A percentile compares a stretch with the other conserved stretches of the same genome.
Conservation (phyloP, 257 asterid species). For the Catharanthus roseus region DNA sequence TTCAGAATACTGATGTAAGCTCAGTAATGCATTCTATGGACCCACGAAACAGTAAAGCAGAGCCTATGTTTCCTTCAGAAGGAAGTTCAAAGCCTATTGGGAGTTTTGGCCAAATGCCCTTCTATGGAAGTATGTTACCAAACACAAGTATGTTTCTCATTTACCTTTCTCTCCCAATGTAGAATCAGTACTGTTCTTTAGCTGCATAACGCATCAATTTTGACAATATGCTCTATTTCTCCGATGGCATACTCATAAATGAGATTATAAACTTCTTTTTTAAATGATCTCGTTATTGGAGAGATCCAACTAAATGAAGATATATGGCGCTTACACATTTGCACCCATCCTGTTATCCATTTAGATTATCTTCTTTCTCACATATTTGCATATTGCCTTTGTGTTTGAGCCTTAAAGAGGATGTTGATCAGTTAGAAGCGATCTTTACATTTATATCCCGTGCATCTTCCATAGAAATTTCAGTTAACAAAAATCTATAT, state of each 20-base stretch:
- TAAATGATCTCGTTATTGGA: not conserved
- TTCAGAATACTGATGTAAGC: conserved; percentile 44
- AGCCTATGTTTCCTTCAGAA: conserved; percentile 60
- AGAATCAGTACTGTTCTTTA: not conserved
- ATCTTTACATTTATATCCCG: not conserved
- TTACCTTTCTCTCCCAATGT: not conserved
- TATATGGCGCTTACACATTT: not conserved
- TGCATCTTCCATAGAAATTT: not conserved
- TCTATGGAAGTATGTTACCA: conserved; percentile 55
- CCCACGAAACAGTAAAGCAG: conserved; percentile 49
- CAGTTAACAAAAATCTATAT: not conserved
- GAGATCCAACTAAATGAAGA: not conserved
- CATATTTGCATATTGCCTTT: not conserved
- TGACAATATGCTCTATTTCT: not conserved
- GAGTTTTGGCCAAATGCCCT: conserved; percentile 57
- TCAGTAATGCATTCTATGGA: conserved; percentile 47
- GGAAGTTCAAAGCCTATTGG: conserved; percentile 58
- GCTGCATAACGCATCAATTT: not conserved
- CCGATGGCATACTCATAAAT: not conserved
- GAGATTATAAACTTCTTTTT: not conserved
- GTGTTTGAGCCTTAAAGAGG: not conserved
- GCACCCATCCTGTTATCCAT: not conserved
- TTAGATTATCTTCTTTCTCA: not conserved
- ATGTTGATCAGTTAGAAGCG: not conserved
- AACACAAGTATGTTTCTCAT: conserved; percentile 47